These are phyloP conservation scores for Cucurbita argyrosperma DNA, from an alignment of 306 rosid genomes.

Conservation along the genomic window DNA sequence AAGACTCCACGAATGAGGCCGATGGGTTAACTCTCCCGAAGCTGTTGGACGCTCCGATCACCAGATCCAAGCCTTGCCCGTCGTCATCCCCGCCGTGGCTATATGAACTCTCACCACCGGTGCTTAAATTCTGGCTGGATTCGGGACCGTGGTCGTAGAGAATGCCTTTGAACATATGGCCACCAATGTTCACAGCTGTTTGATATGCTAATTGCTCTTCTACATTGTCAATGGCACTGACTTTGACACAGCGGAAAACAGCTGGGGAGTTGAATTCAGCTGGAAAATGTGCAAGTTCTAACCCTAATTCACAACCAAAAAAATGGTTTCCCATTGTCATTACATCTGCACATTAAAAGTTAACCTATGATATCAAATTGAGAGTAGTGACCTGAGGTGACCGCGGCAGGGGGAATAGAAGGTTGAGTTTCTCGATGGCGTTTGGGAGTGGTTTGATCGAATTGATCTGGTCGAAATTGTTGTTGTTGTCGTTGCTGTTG, in stretches of 20 bases:
- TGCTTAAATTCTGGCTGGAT: slow-evolving; percentile 3
- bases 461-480: slow-evolving; percentile 1
- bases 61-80: slow-evolving; percentile 21
- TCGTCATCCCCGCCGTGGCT: slow-evolving; percentile 11
- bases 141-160: slow-evolving; percentile 54
- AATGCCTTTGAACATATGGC: slow-evolving; percentile 61
- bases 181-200: slow-evolving; percentile 56
- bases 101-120: slow-evolving; percentile 27
- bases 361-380: neutral
- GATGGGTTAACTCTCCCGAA: neutral
- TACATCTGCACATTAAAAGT: too few species aligned
- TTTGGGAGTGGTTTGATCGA: slow-evolving; percentile 5
- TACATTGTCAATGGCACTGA: slow-evolving; percentile 38
- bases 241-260: slow-evolving; percentile 50
- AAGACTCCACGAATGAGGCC: slow-evolving; percentile 3
- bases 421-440: slow-evolving; percentile 23
- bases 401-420: slow-evolving; percentile 5
- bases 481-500: slow-evolving; percentile 16
- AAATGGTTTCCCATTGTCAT: too few species aligned
- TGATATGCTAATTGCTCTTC: slow-evolving; percentile 61
- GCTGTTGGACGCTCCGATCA: slow-evolving; percentile 15
- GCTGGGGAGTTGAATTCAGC: slow-evolving; percentile 50
- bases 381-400: slow-evolving; percentile 27
- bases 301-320: slow-evolving; percentile 28
- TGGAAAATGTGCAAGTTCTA: slow-evolving; percentile 47